A percentile compares a stretch with the other conserved stretches of the same genome.
phyloP scores from a whole-genome alignment of 345 rosid species.

The Gossypium raimondii region DNA sequence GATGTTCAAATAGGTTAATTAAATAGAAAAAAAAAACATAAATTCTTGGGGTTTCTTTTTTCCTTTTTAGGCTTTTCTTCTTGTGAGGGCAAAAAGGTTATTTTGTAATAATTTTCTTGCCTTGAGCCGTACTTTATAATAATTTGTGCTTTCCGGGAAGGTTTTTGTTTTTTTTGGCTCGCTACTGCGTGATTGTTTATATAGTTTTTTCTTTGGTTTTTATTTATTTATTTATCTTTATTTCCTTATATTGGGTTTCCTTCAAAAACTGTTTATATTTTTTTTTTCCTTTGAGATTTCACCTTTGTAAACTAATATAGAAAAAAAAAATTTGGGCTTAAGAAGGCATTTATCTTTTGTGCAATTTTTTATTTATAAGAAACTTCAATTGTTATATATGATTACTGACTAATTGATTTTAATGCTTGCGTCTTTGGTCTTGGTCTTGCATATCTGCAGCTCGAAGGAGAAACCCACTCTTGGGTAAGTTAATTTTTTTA shows the following conservation, averaged over 20 bases:
- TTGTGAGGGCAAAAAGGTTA: neutral
- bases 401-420: conserved; percentile 12
- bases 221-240: neutral
- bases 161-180: neutral
- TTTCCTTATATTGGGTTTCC: neutral
- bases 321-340: neutral
- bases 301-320: neutral
- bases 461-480: conserved; percentile 97
- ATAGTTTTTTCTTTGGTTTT: neutral
- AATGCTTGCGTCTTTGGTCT: neutral
- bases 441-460: conserved; percentile 36
- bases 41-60: neutral
- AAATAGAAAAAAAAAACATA: neutral
- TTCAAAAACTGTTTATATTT: neutral
- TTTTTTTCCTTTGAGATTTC: neutral
- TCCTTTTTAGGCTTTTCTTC: neutral
- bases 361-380: neutral
- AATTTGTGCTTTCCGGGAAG: neutral
- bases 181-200: neutral
- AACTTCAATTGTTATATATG: neutral
- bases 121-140: neutral
- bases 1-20: neutral
- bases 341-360: neutral
- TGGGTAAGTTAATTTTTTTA: conserved; percentile 41
- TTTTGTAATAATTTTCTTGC: neutral